Base-by-base conservation (phyloP, 75 land plant genomes). In the Cryptomeria japonica region DNA sequence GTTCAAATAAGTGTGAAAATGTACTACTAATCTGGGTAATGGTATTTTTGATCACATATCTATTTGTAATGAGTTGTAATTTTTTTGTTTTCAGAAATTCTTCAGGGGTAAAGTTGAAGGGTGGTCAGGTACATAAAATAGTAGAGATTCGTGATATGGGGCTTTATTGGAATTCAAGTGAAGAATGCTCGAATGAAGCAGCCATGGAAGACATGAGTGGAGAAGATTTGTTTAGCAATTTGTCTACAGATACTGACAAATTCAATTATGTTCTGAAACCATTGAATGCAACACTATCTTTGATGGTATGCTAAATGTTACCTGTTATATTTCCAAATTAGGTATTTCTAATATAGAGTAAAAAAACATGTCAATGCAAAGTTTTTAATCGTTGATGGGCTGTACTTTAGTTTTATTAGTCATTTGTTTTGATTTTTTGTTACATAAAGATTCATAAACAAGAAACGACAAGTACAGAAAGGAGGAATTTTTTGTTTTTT, bases 51-150 rank as follows among this genome's bases (percentile, higher is more conserved):
- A 82, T 41, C 19, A 13, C 25, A 44, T 82, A 5, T 41, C n/a
- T 82, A 3, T 36, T 82, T 22, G n/a, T 42, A 44, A 38, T 3
- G n/a, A 86, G 41, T 49, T 84, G 55, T 84, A 64, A 86, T 19
- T 16, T 25, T 36, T 70, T 75, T 64, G 42, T 56, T 41, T 64
- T 87, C 84, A 61, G 70, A 78, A 89, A 87, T 70, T 58, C 89
- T 47, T 41, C 85, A 84, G 70, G 76, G 72, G 92, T 87, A 83
- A 94, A 91, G 85, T 53, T 82, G 16, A 96, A 88, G 90, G 88
- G 89, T 28, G 92, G 92, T 79, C 94, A 93, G 88, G 97, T 97
- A 53, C 93, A 90, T 87, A 98, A 97, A 91, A 34, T 88, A 25
- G 83, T 96, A 56, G 96, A 98, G 83, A 89, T 97, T 72, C 68